These are phyloP conservation scores for Linnemannia exigua DNA, from an alignment of 192 early-diverging fungal genomes.

Conservation along the genomic window DNA sequence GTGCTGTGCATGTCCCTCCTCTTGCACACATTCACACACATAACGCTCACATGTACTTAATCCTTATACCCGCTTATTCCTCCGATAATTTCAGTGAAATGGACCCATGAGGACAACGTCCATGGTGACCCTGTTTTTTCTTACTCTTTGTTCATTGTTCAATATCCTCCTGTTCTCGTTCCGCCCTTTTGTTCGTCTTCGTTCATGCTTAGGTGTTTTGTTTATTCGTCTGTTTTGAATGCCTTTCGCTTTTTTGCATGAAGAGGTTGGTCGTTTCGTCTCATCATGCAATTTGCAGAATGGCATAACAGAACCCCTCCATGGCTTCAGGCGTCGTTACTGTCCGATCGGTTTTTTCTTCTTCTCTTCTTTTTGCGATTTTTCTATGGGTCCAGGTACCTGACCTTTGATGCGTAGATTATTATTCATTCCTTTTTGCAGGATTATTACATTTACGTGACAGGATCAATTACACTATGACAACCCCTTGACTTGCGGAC, in stretches of 20 bases:
- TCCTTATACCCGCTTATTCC: not conserved
- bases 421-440: too few relatives aligned
- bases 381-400: too few relatives aligned
- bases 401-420: too few relatives aligned
- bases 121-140: not conserved
- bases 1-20: not conserved
- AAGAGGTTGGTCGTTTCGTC: not conserved
- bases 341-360: too few relatives aligned
- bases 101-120: not conserved
- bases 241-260: not conserved
- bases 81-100: not conserved
- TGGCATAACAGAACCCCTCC: too few relatives aligned
- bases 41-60: not conserved
- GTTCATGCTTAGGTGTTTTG: not conserved
- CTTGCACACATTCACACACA: not conserved
- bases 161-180: not conserved
- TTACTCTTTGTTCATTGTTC: not conserved
- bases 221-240: not conserved
- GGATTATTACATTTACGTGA: too few relatives aligned
- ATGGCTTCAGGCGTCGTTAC: too few relatives aligned
- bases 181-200: not conserved
- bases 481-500: too few relatives aligned
- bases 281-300: not conserved
- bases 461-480: too few relatives aligned
- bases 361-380: too few relatives aligned